phyloP scores from a whole-genome alignment of 2,329 filamentous ascomycete species.

The Penicillium aurantiogriseum region DNA sequence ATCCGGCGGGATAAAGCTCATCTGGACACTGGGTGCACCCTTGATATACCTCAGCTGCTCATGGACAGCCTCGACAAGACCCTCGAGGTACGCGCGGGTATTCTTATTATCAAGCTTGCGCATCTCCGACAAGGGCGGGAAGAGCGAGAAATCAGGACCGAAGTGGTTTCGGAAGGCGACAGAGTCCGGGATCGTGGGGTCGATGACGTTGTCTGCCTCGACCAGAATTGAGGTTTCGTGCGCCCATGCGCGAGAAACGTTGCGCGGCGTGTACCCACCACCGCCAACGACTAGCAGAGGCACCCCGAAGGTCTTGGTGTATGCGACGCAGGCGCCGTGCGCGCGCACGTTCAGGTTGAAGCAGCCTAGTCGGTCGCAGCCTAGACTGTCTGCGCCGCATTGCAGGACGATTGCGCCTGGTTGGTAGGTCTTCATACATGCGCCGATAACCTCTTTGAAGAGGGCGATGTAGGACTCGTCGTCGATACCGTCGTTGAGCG shows the following conservation, averaged over 20 bases:
- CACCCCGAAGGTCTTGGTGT: slow-evolving; percentile 75
- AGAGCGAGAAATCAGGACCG: slow-evolving; percentile 79
- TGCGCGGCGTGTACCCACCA: slow-evolving; percentile 92
- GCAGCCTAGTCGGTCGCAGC: slow-evolving; percentile 86
- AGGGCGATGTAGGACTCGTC: slow-evolving; percentile 84
- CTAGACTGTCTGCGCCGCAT: slow-evolving; percentile 91
- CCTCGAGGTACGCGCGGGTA: slow-evolving; percentile 69
- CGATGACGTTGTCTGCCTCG: slow-evolving; percentile 67
- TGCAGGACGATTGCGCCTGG: slow-evolving; percentile 90
- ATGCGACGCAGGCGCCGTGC: slow-evolving; percentile 87
- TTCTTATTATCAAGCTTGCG: slow-evolving; percentile 72
- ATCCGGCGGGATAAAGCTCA: slow-evolving; percentile 75
- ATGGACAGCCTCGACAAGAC: slow-evolving; percentile 73
- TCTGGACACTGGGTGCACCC: slow-evolving; percentile 82
- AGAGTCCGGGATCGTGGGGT: slow-evolving; percentile 71
- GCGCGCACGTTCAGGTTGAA: slow-evolving; percentile 97
- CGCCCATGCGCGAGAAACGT: slow-evolving; percentile 94
- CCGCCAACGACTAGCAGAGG: slow-evolving; percentile 90
- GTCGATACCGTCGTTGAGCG: slow-evolving; percentile 84
- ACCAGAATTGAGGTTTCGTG: slow-evolving; percentile 93
- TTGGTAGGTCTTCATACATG: slow-evolving; percentile 78
- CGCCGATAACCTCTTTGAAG: slow-evolving; percentile 76
- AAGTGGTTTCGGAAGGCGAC: slow-evolving; percentile 88
- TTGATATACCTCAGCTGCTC: slow-evolving; percentile 86
- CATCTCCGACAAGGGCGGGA: slow-evolving; percentile 78